Conservation (phyloP, 2,329 filamentous ascomycete species). For the Seiridium unicorne region DNA sequence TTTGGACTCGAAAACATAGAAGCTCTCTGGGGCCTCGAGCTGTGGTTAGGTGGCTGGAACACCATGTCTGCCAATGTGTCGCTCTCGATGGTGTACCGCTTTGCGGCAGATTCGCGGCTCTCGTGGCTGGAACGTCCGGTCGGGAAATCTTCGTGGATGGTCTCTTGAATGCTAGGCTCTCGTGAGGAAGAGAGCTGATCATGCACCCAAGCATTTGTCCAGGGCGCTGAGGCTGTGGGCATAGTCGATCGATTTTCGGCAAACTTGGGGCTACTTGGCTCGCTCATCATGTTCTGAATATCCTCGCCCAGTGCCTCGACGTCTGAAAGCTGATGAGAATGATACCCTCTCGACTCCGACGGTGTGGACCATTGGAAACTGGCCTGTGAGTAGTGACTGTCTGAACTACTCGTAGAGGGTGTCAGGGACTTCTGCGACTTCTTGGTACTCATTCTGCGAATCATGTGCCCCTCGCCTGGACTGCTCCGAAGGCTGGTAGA, state of each 20-base stretch:
- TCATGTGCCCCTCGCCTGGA: background rate
- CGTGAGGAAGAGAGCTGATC: slow-evolving; percentile 17
- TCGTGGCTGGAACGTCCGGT: slow-evolving; percentile 9
- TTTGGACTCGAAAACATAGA: slow-evolving; percentile 19
- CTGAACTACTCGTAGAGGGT: slow-evolving; percentile 3
- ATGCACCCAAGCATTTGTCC: slow-evolving; percentile 20
- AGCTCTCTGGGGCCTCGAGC: slow-evolving; percentile 1
- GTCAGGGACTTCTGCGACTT: slow-evolving; percentile 5
- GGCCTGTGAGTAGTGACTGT: slow-evolving; percentile 3
- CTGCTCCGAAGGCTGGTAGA: slow-evolving; percentile 10
- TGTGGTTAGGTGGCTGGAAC: background rate
- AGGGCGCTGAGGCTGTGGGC: slow-evolving; percentile 8
- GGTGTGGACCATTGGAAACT: background rate
- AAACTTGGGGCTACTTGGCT: background rate
- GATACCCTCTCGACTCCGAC: background rate
- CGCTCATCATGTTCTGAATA: slow-evolving; percentile 11
- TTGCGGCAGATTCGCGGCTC: background rate
- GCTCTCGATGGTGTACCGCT: background rate
- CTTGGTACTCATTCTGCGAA: background rate
- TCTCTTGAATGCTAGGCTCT: slow-evolving; percentile 13
- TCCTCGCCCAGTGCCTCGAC: slow-evolving; percentile 20
- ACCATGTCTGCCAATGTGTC: background rate
- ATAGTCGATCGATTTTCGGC: background rate
- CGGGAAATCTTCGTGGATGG: slow-evolving; percentile 15
- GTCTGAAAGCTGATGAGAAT: slow-evolving; percentile 16